Evolutionary conservation across 768 basidiomycete genomes (phyloP).

Genomic region (Lactarius psammicola): DNA sequence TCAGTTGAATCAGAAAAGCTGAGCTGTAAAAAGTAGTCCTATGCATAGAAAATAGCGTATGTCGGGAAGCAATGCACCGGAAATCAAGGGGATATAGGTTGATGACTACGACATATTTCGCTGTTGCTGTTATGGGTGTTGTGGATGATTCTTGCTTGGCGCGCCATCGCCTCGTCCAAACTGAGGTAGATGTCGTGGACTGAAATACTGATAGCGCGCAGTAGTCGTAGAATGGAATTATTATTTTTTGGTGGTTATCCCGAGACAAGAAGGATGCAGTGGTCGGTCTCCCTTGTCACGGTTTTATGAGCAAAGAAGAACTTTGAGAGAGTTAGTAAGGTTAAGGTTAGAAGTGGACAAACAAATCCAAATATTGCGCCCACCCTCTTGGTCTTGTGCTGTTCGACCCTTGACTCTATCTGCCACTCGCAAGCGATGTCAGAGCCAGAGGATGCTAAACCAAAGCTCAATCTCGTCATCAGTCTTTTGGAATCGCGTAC

Average conservation of each 20-base stretch:
- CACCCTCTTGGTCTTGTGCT: neutral
- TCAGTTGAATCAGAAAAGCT: too few relatives aligned
- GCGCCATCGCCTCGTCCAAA: neutral
- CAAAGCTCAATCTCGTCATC: conserved; percentile 27
- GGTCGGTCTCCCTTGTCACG: neutral
- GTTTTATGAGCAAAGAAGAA: too few relatives aligned
- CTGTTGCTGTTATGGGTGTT: too few relatives aligned
- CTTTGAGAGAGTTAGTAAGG: too few relatives aligned
- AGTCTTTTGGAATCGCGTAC: conserved; percentile 21
- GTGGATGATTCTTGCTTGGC: neutral
- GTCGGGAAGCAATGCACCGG: neutral
- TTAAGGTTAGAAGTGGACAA: neutral
- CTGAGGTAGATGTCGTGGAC: neutral
- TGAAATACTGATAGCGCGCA: neutral
- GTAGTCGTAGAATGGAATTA: neutral
- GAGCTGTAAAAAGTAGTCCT: neutral
- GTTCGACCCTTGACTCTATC: neutral
- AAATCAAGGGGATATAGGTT: neutral
- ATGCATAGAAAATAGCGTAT: neutral
- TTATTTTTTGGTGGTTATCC: neutral
- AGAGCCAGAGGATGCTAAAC: conserved; percentile 26
- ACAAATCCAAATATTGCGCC: neutral
- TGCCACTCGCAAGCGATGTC: conserved; percentile 10
- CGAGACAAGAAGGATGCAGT: too few relatives aligned
- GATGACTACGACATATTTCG: neutral